A percentile compares a stretch with the other conserved stretches of the same genome.
Conservation (phyloP, 768 basidiomycete species). For the Calocybe indica region DNA sequence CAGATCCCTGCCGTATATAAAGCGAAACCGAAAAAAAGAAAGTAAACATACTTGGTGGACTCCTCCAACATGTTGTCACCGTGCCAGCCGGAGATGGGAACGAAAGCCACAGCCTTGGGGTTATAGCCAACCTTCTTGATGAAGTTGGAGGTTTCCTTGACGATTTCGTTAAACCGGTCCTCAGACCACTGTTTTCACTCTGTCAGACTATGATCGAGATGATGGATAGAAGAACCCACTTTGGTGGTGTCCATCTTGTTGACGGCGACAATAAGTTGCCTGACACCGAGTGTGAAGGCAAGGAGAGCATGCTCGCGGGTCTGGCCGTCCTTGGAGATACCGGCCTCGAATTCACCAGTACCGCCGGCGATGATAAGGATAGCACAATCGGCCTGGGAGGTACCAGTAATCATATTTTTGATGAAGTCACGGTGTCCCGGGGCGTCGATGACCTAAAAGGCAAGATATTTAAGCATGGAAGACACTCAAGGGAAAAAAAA, state of each 20-base stretch:
- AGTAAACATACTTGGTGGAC: constrained; percentile 71
- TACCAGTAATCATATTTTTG: constrained; percentile 99
- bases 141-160: constrained; percentile 97
- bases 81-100: constrained; percentile 99
- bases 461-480: constrained; percentile 11
- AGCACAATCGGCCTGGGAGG: constrained; percentile 99
- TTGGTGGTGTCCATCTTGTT: constrained; percentile 99
- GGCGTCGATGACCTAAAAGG: constrained; percentile 88
- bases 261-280: constrained; percentile 99
- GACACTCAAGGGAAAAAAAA: neutral
- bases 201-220: neutral
- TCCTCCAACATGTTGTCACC: constrained; percentile 99
- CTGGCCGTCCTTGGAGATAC: constrained; percentile 99
- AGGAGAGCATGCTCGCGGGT: constrained; percentile 99
- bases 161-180: constrained; percentile 98
- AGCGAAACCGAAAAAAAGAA: neutral
- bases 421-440: constrained; percentile 99
- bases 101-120: constrained; percentile 97
- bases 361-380: constrained; percentile 99
- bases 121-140: constrained; percentile 99
- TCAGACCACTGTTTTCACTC: constrained; percentile 80
- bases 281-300: constrained; percentile 99
- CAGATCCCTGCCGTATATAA: constrained; percentile 6
- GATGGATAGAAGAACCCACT: constrained; percentile 31
- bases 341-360: constrained; percentile 99